These are phyloP conservation scores for Pleurotus eryngii DNA, from an alignment of 768 basidiomycete species.

Conservation along the genomic window DNA sequence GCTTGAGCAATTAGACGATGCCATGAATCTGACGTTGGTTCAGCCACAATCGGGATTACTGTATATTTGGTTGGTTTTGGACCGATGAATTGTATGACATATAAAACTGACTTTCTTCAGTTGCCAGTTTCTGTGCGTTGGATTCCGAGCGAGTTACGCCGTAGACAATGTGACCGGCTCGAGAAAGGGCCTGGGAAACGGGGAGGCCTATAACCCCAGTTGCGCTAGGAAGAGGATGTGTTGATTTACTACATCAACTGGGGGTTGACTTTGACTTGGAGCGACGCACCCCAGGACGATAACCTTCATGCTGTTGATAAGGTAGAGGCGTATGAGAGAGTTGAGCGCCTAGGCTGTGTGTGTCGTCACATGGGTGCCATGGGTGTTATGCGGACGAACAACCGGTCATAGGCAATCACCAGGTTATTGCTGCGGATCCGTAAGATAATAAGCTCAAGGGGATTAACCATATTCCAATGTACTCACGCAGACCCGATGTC, in stretches of 20 bases:
- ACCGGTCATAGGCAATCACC: not conserved
- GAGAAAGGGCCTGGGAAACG: slow-evolving; percentile 38
- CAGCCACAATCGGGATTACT: slow-evolving; percentile 37
- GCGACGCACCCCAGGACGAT: slow-evolving; percentile 21
- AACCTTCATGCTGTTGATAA: slow-evolving; percentile 18
- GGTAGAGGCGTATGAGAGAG: too few species aligned
- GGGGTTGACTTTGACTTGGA: not conserved
- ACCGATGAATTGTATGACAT: not conserved
- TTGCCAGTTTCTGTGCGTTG: slow-evolving; percentile 29
- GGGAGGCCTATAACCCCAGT: slow-evolving; percentile 42
- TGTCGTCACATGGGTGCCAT: too few species aligned
- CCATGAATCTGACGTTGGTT: slow-evolving; percentile 20
- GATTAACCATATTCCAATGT: not conserved
- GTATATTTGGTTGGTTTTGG: not conserved
- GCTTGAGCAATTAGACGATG: slow-evolving; percentile 21
- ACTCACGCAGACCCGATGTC: not conserved
- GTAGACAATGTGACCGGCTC: slow-evolving; percentile 44
- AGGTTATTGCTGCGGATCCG: not conserved
- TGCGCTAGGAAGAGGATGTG: not conserved
- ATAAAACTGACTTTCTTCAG: slow-evolving; percentile 34
- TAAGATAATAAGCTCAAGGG: not conserved
- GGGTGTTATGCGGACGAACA: too few species aligned
- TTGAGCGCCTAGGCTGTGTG: too few species aligned
- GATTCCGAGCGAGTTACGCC: slow-evolving; percentile 35
- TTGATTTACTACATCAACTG: not conserved